phyloP scores from a whole-genome alignment of 345 rosid genomes.

The Gossypium turneri region DNA sequence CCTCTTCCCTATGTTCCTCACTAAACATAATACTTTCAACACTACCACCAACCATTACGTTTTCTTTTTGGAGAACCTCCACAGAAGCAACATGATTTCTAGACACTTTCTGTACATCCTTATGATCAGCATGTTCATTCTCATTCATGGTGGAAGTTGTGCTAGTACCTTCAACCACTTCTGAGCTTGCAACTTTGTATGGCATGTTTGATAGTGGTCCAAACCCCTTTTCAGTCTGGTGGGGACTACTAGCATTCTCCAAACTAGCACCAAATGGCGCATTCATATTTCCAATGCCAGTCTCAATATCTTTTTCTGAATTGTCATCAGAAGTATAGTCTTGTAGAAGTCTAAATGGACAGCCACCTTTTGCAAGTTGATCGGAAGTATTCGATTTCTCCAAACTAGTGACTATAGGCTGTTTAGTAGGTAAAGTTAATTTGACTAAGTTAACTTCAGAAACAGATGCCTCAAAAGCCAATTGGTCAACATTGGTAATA shows the following conservation, averaged over 20 bases:
- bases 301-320: constrained; percentile 30
- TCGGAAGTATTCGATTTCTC: constrained; percentile 18
- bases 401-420: constrained; percentile 7
- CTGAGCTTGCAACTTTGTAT: constrained; percentile 13
- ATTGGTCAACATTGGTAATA: constrained; percentile 8
- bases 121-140: constrained; percentile 20
- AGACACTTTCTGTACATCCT: constrained; percentile 13
- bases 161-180: constrained; percentile 20
- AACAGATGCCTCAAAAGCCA: constrained; percentile 11
- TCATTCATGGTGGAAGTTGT: constrained; percentile 17
- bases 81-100: constrained; percentile 16
- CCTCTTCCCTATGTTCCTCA: constrained; percentile 26
- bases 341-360: constrained; percentile 49
- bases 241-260: constrained; percentile 8
- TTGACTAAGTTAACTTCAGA: constrained; percentile 13
- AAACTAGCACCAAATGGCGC: constrained; percentile 21
- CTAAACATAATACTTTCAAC: constrained; percentile 20
- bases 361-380: constrained; percentile 23
- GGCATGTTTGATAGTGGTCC: constrained; percentile 15
- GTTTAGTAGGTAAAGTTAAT: constrained; percentile 19
- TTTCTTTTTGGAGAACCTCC: constrained; percentile 23
- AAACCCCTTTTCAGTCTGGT: constrained; percentile 21
- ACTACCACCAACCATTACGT: constrained; percentile 17
- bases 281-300: neutral
- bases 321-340: constrained; percentile 50